Conservation (phyloP, 2,329 filamentous ascomycete species). For the Bipolaris sorokiniana region DNA sequence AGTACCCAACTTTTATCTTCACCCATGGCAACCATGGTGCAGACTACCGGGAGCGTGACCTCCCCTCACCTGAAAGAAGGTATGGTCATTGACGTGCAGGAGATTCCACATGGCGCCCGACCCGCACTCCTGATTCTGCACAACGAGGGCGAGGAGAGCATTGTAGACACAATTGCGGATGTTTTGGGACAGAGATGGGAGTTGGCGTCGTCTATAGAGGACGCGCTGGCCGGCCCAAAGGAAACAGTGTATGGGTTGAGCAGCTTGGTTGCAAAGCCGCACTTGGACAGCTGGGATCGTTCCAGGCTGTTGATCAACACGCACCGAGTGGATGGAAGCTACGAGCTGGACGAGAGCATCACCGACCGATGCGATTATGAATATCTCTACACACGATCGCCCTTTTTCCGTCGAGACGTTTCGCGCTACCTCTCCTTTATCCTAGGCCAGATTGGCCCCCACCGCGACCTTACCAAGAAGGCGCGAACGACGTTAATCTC, state of each 20-base stretch:
- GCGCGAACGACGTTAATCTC: slow-evolving; percentile 83
- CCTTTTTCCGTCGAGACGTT: slow-evolving; percentile 76
- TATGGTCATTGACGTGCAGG: slow-evolving; percentile 43
- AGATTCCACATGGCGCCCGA: slow-evolving; percentile 39
- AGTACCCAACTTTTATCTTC: slow-evolving; percentile 23
- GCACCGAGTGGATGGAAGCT: slow-evolving; percentile 71
- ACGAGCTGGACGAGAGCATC: slow-evolving; percentile 67
- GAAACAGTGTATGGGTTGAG: slow-evolving; percentile 72
- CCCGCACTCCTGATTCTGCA: slow-evolving; percentile 65
- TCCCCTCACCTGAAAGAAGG: slow-evolving; percentile 41
- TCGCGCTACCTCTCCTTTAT: slow-evolving; percentile 80
- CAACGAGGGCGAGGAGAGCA: slow-evolving; percentile 72
- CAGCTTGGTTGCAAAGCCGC: slow-evolving; percentile 62
- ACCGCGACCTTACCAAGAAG: slow-evolving; percentile 78
- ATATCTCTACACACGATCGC: slow-evolving; percentile 77
- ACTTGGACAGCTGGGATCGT: slow-evolving; percentile 63
- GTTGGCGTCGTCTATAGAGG: slow-evolving; percentile 62
- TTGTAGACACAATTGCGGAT: slow-evolving; percentile 77
- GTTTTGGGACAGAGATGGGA: slow-evolving; percentile 76
- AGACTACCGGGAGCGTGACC: slow-evolving; percentile 38
- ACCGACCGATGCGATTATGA: slow-evolving; percentile 80
- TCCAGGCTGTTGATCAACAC: slow-evolving; percentile 75
- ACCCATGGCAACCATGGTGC: slow-evolving; percentile 50
- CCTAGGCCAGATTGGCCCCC: slow-evolving; percentile 77
- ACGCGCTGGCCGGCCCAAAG: slow-evolving; percentile 61